Conservation (phyloP, 495 filamentous ascomycete genomes). For the Aspergillus ellipticus region DNA sequence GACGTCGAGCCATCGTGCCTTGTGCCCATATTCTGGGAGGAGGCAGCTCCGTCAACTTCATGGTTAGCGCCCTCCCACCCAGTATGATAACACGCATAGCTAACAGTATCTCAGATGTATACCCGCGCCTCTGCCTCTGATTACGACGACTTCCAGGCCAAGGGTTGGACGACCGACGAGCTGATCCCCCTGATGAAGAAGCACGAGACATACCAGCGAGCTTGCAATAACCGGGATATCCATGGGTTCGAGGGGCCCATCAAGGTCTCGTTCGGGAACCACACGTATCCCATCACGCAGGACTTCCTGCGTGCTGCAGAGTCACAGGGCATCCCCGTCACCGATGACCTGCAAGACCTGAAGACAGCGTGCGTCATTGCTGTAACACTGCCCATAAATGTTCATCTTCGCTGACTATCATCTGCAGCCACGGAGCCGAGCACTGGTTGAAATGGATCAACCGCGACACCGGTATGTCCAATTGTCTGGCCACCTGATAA, state of each 20-base stretch:
- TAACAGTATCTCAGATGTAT: constrained; percentile 59
- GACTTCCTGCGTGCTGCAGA: constrained; percentile 79
- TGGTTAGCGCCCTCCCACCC: constrained; percentile 45
- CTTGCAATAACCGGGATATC: constrained; percentile 69
- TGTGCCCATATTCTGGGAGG: constrained; percentile 76
- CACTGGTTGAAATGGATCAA: constrained; percentile 66
- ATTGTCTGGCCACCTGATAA: not conserved
- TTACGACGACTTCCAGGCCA: constrained; percentile 79
- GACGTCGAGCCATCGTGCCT: constrained; percentile 71
- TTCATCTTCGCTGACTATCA: not conserved
- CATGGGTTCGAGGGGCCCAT: constrained; percentile 81
- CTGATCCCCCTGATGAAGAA: constrained; percentile 78
- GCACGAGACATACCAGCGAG: constrained; percentile 78
- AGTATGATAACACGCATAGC: constrained; percentile 4
- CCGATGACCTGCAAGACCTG: constrained; percentile 68
- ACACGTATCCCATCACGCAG: constrained; percentile 67
- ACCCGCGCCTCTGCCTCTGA: constrained; percentile 77
- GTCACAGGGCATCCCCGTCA: constrained; percentile 69
- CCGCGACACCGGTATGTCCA: constrained; percentile 48
- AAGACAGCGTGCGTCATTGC: constrained; percentile 49
- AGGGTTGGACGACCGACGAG: constrained; percentile 78
- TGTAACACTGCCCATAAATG: not conserved
- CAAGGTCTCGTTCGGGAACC: constrained; percentile 80
- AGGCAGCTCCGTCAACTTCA: constrained; percentile 78
- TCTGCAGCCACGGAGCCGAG: constrained; percentile 32